Evolutionary conservation across 2,329 filamentous ascomycete genomes (phyloP).

Genomic region (Myriosclerotinia duriaeana): DNA sequence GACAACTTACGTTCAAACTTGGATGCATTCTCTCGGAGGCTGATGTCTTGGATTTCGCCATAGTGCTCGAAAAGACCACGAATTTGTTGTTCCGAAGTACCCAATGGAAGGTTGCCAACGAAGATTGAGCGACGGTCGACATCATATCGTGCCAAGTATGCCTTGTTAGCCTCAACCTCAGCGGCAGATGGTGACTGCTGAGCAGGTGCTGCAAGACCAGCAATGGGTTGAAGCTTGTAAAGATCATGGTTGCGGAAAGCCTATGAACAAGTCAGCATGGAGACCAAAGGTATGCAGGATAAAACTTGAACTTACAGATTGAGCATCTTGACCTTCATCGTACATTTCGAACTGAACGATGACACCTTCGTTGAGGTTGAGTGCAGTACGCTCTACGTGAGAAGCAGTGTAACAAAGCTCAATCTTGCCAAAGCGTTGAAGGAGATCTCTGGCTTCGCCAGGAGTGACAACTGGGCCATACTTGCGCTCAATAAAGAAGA

Average conservation of each 20-base stretch:
- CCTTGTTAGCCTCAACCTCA: slow-evolving; percentile 26
- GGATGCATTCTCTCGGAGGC: slow-evolving; percentile 39
- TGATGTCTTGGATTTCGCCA: slow-evolving; percentile 44
- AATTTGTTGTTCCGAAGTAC: slow-evolving; percentile 44
- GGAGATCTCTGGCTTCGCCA: slow-evolving; percentile 47
- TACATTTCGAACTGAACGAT: slow-evolving; percentile 53
- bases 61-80: slow-evolving; percentile 42
- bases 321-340: slow-evolving; percentile 51
- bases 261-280: slow-evolving; percentile 28
- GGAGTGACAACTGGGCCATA: slow-evolving; percentile 44
- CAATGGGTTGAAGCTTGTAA: slow-evolving; percentile 42
- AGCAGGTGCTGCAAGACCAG: slow-evolving; percentile 34
- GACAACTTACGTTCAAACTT: slow-evolving; percentile 34
- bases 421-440: slow-evolving; percentile 49
- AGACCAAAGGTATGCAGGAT: not conserved
- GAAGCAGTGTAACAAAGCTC: slow-evolving; percentile 33
- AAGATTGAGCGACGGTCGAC: slow-evolving; percentile 50
- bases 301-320: slow-evolving; percentile 45
- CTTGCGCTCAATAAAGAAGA: slow-evolving; percentile 49
- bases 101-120: slow-evolving; percentile 48
- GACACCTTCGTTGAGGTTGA: slow-evolving; percentile 42
- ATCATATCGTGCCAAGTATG: slow-evolving; percentile 44
- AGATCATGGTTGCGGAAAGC: slow-evolving; percentile 37
- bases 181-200: slow-evolving; percentile 10
- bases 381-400: slow-evolving; percentile 33